Evolutionary conservation across 2,329 filamentous ascomycete species (phyloP).

Genomic region (Mycocentrospora acerina): DNA sequence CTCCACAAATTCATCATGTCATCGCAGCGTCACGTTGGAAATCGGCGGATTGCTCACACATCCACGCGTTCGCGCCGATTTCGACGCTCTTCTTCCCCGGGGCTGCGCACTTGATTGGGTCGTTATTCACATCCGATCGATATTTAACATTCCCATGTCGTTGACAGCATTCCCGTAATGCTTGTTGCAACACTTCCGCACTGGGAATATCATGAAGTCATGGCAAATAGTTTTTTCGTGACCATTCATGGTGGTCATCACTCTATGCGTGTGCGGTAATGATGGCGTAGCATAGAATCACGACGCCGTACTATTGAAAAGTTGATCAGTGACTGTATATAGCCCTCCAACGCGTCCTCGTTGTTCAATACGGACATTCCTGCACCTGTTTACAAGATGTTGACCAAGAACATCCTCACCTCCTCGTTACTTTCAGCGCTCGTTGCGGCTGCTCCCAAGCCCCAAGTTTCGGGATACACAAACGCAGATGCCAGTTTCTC

Average conservation of each 20-base stretch:
- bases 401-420: conserved; percentile 36
- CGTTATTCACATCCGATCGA: conserved; percentile 9
- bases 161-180: conserved; percentile 19
- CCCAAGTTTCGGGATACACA: conserved; percentile 49
- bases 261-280: conserved; percentile 13
- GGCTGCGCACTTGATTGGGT: conserved; percentile 14
- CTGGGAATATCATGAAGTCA: conserved; percentile 41
- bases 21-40: conserved; percentile 35
- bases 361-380: conserved; percentile 6
- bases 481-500: conserved; percentile 48
- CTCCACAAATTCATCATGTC: conserved; percentile 25
- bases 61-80: conserved; percentile 21
- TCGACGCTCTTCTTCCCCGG: conserved; percentile 5
- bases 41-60: conserved; percentile 17
- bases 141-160: conserved; percentile 18
- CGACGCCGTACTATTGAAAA: neutral
- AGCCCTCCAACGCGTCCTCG: conserved; percentile 5
- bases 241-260: conserved; percentile 23
- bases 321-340: conserved; percentile 14
- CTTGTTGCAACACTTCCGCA: conserved; percentile 22
- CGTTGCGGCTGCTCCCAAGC: conserved; percentile 41
- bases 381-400: conserved; percentile 35
- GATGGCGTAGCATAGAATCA: neutral
- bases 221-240: conserved; percentile 13
- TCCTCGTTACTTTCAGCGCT: conserved; percentile 39